Conservation (phyloP, 768 basidiomycete genomes). For the Favolaschia claudopus region DNA sequence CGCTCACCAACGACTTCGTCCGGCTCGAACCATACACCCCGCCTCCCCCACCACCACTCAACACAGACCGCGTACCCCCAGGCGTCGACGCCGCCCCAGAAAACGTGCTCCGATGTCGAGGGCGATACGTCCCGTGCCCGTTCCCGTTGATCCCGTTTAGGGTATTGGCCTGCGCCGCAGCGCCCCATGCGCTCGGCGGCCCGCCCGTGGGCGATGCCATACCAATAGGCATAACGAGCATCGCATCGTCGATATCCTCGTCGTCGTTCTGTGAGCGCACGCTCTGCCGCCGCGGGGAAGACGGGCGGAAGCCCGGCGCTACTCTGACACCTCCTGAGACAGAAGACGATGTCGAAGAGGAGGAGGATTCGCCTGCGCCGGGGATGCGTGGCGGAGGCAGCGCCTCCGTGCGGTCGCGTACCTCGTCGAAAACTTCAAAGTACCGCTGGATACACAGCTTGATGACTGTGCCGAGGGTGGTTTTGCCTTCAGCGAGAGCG, state of each 20-base stretch:
- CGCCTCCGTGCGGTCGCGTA: slow-evolving; percentile 75
- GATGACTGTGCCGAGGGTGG: slow-evolving; percentile 75
- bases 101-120: slow-evolving; percentile 50
- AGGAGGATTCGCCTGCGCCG: slow-evolving; percentile 35
- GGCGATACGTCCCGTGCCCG: slow-evolving; percentile 36
- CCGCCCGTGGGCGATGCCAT: slow-evolving; percentile 36
- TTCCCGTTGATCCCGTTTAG: no score
- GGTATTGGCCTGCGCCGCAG: slow-evolving; percentile 27
- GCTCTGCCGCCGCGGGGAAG: slow-evolving; percentile 31
- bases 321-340: background rate
- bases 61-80: slow-evolving; percentile 29
- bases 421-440: slow-evolving; percentile 87
- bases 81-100: slow-evolving; percentile 37
- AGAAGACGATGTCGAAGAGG: slow-evolving; percentile 31
- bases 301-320: slow-evolving; percentile 11
- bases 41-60: slow-evolving; percentile 25
- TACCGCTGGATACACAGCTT: slow-evolving; percentile 84
- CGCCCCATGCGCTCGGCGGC: slow-evolving; percentile 49
- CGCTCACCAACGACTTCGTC: slow-evolving; percentile 67
- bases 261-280: slow-evolving; percentile 56
- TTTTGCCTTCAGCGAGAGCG: slow-evolving; percentile 51
- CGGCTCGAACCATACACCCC: slow-evolving; percentile 43
- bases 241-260: slow-evolving; percentile 78
- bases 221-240: slow-evolving; percentile 77
- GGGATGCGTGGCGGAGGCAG: slow-evolving; percentile 43